A percentile compares a stretch with the other conserved stretches of the same genome.
Evolutionary conservation across 192 early-diverging fungal species (phyloP).

Genomic region (Paraglomus brasilianum): DNA sequence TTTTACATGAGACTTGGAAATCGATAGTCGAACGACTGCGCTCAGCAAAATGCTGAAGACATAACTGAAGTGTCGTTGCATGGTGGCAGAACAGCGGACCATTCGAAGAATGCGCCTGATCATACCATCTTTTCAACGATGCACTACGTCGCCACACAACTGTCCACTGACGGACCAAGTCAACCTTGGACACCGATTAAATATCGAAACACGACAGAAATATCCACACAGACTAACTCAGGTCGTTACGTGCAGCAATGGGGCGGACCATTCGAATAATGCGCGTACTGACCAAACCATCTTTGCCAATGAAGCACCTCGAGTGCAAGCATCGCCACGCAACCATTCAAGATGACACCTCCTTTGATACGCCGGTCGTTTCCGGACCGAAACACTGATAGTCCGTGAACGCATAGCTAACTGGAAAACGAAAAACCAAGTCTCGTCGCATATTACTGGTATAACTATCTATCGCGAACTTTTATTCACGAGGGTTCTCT

Average conservation of each 20-base stretch:
- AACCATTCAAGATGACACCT: constrained; percentile 16
- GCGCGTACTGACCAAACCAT: constrained; percentile 1
- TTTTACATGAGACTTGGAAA: too few relatives aligned
- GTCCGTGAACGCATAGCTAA: not conserved
- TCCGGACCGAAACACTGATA: constrained; percentile 13
- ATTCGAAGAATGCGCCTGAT: not conserved
- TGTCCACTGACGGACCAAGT: too few relatives aligned
- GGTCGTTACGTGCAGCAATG: constrained; percentile 16
- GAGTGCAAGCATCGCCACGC: constrained; percentile 8
- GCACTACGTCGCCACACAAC: too few relatives aligned
- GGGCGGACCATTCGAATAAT: constrained; percentile 14
- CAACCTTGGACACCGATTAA: not conserved
- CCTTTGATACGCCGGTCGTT: constrained; percentile 19
- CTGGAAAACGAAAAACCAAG: too few relatives aligned
- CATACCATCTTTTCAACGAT: too few relatives aligned
- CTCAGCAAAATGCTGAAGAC: constrained; percentile 9
- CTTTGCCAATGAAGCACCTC: constrained; percentile 3
- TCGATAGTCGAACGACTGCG: too few relatives aligned
- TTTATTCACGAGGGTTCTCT: too few relatives aligned
- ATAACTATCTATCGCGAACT: too few relatives aligned
- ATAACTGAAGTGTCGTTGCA: constrained; percentile 7
- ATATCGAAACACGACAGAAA: constrained; percentile 9
- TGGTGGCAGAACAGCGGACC: constrained; percentile 6
- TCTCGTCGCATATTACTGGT: too few relatives aligned
- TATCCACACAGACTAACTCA: constrained; percentile 3